phyloP scores from a whole-genome alignment of 306 rosid genomes.

The Mimosa pudica region DNA sequence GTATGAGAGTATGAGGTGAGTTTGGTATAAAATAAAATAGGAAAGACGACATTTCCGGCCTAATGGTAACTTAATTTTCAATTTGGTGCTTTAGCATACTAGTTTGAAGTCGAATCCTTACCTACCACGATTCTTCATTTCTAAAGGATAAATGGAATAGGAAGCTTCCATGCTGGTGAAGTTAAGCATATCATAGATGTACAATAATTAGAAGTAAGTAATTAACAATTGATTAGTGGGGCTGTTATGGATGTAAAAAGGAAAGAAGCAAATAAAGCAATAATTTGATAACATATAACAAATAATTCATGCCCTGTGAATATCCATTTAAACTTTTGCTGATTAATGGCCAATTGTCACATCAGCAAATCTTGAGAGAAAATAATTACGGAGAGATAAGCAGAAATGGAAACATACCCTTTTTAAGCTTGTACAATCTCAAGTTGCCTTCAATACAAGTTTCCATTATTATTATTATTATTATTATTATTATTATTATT shows the following conservation, averaged over 20 bases:
- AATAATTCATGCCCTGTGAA: background rate
- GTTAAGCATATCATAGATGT: background rate
- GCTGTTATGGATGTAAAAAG: background rate
- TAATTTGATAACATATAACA: background rate
- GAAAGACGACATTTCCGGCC: background rate
- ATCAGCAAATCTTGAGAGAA: background rate
- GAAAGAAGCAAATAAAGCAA: background rate
- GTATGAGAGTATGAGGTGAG: background rate
- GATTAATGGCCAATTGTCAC: background rate
- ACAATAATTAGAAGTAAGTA: background rate
- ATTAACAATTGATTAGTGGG: background rate
- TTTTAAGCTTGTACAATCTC: background rate
- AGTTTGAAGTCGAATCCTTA: background rate
- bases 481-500: too few species aligned
- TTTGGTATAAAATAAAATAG: background rate
- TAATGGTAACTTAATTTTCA: background rate
- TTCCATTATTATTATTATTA: background rate
- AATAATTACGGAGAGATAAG: background rate
- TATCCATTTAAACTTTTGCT: background rate
- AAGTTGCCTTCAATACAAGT: slow-evolving; percentile 2
- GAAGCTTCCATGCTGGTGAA: background rate
- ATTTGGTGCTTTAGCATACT: background rate
- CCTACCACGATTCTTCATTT: slow-evolving; percentile 1
- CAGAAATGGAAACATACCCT: background rate
- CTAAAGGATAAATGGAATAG: background rate